A percentile compares a stretch with the other conserved stretches of the same genome.
Evolutionary conservation across 2,329 filamentous ascomycete species (phyloP).

Genomic region (Sclerotinia glacialis): DNA sequence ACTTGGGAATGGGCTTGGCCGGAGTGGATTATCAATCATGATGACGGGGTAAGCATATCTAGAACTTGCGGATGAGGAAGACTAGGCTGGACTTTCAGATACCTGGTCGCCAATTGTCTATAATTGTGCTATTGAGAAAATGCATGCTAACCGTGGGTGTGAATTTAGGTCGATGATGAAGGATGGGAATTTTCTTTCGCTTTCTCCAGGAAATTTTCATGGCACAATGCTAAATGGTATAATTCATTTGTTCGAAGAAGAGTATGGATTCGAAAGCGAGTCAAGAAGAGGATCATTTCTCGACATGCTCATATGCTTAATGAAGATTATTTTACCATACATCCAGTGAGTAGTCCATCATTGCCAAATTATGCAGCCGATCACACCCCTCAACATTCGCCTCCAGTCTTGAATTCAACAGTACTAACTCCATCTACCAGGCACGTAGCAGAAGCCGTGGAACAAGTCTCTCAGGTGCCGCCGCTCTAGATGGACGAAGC

Average conservation of each 20-base stretch:
- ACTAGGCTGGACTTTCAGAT: neutral
- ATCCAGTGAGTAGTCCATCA: constrained; percentile 47
- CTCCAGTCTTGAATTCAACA: neutral
- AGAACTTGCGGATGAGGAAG: neutral
- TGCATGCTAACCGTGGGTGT: neutral
- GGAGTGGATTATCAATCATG: constrained; percentile 65
- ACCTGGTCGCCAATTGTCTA: no score
- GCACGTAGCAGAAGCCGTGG: constrained; percentile 45
- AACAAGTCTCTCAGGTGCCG: constrained; percentile 28
- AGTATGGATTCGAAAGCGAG: constrained; percentile 80
- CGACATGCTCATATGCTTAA: constrained; percentile 64
- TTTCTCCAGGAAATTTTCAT: constrained; percentile 70
- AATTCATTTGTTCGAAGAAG: constrained; percentile 90
- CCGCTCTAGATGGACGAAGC: constrained; percentile 8
- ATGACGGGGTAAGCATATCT: constrained; percentile 58
- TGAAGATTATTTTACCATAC: constrained; percentile 76
- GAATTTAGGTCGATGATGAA: constrained; percentile 61
- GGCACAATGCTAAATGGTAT: constrained; percentile 91
- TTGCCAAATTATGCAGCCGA: neutral
- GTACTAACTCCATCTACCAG: constrained; percentile 25
- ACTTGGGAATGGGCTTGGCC: constrained; percentile 87
- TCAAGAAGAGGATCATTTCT: constrained; percentile 54
- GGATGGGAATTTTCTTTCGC: constrained; percentile 97
- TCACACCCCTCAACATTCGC: no score
- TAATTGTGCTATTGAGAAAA: neutral